Conservation (phyloP, 176 grass and related monocot genomes). For the Chrysopogon serrulatus region DNA sequence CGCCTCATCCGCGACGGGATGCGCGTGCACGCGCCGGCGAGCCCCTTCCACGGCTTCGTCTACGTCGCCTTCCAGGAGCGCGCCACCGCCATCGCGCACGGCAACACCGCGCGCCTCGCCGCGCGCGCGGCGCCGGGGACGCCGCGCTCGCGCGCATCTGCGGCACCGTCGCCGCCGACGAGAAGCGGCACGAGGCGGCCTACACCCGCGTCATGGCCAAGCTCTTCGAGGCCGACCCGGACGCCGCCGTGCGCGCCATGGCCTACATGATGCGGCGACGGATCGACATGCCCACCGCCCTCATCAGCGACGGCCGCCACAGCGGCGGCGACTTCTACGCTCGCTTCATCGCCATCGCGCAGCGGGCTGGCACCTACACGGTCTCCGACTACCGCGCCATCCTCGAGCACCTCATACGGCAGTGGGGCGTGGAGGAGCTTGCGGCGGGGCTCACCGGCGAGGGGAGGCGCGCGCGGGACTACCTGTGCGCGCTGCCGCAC, state of each 20-base stretch:
- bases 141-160: slow-evolving; percentile 47
- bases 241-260: slow-evolving; percentile 50
- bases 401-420: slow-evolving; percentile 53
- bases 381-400: slow-evolving; percentile 60
- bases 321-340: slow-evolving; percentile 32
- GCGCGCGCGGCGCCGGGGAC: slow-evolving; percentile 34
- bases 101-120: slow-evolving; percentile 59
- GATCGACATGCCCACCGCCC: slow-evolving; percentile 53
- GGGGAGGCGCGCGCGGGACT: slow-evolving; percentile 57
- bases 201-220: slow-evolving; percentile 47
- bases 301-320: slow-evolving; percentile 57
- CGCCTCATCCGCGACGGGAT: slow-evolving; percentile 64
- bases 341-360: slow-evolving; percentile 37
- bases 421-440: slow-evolving; percentile 44
- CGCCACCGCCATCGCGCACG: slow-evolving; percentile 65
- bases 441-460: slow-evolving; percentile 43
- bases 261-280: slow-evolving; percentile 71
- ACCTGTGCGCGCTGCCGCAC: slow-evolving; percentile 38
- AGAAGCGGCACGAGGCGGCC: slow-evolving; percentile 79
- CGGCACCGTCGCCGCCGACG: slow-evolving; percentile 65
- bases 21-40: slow-evolving; percentile 14
- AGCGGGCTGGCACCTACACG: slow-evolving; percentile 50
- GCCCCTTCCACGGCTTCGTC: slow-evolving; percentile 55
- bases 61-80: slow-evolving; percentile 83
- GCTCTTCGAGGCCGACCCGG: slow-evolving; percentile 57